Conservation (phyloP, 2,329 filamentous ascomycete species). For the Waltergamsia citrina region DNA sequence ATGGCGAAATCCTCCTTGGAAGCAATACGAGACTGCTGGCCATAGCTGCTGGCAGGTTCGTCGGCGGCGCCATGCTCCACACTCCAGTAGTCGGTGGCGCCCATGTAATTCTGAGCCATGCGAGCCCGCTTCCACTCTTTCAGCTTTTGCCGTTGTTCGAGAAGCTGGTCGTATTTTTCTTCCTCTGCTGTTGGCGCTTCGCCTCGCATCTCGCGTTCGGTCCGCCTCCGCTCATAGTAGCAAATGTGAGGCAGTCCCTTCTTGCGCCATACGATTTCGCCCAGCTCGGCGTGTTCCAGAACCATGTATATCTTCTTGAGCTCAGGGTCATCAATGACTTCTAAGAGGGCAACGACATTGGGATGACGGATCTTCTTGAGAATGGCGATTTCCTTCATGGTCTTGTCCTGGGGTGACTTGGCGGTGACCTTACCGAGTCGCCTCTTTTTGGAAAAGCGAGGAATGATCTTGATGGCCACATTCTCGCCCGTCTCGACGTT, state of each 20-base stretch:
- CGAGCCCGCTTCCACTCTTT: conserved; percentile 49
- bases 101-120: conserved; percentile 37
- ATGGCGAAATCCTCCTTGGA: conserved; percentile 28
- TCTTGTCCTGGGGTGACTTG: conserved; percentile 61
- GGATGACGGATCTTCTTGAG: conserved; percentile 95
- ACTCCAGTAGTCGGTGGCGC: conserved; percentile 66
- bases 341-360: conserved; percentile 91
- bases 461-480: conserved; percentile 98
- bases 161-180: conserved; percentile 48
- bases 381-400: conserved; percentile 94
- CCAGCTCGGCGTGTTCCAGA: conserved; percentile 86
- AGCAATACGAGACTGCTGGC: conserved; percentile 30
- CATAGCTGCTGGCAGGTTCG: conserved; percentile 30
- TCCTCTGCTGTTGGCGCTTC: conserved; percentile 50
- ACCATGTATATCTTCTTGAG: conserved; percentile 98
- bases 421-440: conserved; percentile 76
- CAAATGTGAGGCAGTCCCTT: conserved; percentile 79
- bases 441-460: conserved; percentile 86
- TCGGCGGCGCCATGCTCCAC: conserved; percentile 64
- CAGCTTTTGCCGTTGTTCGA: conserved; percentile 48
- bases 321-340: conserved; percentile 95
- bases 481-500: conserved; percentile 66
- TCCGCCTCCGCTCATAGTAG: conserved; percentile 68
- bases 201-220: conserved; percentile 61
- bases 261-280: conserved; percentile 90